Base-by-base conservation (phyloP, 306 rosid species). In the Malus fusca region DNA sequence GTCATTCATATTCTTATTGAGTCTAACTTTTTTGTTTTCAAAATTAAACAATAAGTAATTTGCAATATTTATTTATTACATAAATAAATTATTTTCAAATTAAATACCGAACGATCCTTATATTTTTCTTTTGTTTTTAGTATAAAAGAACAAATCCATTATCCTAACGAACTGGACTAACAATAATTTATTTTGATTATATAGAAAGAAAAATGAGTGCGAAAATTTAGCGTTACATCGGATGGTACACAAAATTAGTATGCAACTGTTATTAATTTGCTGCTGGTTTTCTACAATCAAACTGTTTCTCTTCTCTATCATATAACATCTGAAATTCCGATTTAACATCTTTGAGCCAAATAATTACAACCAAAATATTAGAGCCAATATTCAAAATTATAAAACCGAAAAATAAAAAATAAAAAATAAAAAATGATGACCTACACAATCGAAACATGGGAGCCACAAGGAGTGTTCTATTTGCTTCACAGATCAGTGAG, bases 401-500 rank as follows among this genome's bases (percentile, higher is more conserved):
- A 55, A 78, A 51, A 42, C 22, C 22, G 3, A 40, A 40, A 40
- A 40, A 40, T 40, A 8, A 37, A 7, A 37, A 7, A 37, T 7
- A 37, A 40, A 40, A 40, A 40, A 40, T 40, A 61, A 8, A 44
- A 30, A 71, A 64, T 58, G 63, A 22, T 71, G 33, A 68, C 61
- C 78, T 71, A 75, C 83, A 75, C 66, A 78, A 81, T 72, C 44
- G 76, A 73, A 69, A 67, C 58, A 14, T 56, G 48, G 46, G 56
- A n/a, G 63, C 48, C 58, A 52, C 42, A 66, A 25, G 43, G 71
- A 43, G 28, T 52, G 25, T 55, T 21, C 25, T 19, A 71, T 60
- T 63, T 63, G 81, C 81, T 82, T 82, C 83, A 88, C 63, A 15
- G 59, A 84, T 77, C 81, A 61, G 67, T 72, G 63, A 60, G 81